Conservation (phyloP, 108 stramenopile species). For the Skeletonema potamos region DNA sequence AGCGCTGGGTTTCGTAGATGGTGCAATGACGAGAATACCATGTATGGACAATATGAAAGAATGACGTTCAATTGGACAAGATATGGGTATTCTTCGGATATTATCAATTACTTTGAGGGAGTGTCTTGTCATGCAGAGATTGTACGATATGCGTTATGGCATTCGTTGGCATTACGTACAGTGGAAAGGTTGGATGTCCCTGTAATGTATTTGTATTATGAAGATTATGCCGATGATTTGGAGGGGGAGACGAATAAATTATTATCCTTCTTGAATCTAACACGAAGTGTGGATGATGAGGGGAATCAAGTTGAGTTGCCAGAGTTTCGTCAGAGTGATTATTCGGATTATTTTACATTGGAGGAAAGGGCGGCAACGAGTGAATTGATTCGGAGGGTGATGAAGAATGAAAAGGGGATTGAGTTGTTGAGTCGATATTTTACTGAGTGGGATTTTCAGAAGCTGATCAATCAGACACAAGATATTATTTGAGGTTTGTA, state of each 20-base stretch:
- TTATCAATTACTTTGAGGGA: conserved; percentile 30
- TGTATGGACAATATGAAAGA: conserved; percentile 17
- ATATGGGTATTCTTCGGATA: conserved; percentile 17
- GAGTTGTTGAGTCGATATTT: conserved; percentile 35
- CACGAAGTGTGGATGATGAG: neutral
- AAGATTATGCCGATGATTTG: conserved; percentile 57
- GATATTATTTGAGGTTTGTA: conserved; percentile 5
- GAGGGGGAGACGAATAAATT: conserved; percentile 42
- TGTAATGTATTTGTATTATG: conserved; percentile 54
- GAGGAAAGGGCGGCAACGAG: conserved; percentile 37
- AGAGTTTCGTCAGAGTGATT: conserved; percentile 23
- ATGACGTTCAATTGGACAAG: conserved; percentile 11
- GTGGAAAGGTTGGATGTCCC: conserved; percentile 54
- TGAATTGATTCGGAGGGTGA: conserved; percentile 26
- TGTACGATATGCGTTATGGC: conserved; percentile 66
- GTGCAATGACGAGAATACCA: conserved; percentile 55
- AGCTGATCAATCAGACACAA: conserved; percentile 15
- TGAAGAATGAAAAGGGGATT: conserved; percentile 18
- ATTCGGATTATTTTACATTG: conserved; percentile 33
- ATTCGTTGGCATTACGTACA: conserved; percentile 43
- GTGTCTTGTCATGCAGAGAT: conserved; percentile 73
- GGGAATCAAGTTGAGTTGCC: neutral
- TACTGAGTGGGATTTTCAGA: conserved; percentile 22
- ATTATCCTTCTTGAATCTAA: conserved; percentile 49
- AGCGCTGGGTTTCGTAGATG: conserved; percentile 56